Base-by-base conservation (phyloP, 768 basidiomycete genomes). In the Hortiboletus flavorubellus region DNA sequence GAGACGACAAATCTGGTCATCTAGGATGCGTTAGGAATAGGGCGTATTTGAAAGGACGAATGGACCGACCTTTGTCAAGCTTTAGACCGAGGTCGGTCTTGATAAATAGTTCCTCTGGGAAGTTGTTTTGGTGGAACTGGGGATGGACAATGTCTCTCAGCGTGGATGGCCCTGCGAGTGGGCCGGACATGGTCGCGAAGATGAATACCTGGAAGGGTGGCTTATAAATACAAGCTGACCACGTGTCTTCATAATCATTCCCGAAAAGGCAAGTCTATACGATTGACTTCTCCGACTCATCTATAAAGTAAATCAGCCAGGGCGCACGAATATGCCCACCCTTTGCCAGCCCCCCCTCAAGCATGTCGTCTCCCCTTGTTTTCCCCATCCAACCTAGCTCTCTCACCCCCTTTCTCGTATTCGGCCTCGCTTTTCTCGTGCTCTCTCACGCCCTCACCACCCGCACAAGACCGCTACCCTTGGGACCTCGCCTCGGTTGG, bases 71-170 rank as follows among this genome's bases (percentile, higher is more conserved):
- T 80, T 93, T 91, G 74, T 97, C 94, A 34, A 98, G 84, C 71
- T 93, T 95, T 63, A 95, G 73, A 35, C 86, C 85, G 14, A 93
- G 79, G 45, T 94, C 89, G 30, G 78, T 78, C 72, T 98, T 97
- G 64, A 93, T 80, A 67, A 82, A 90, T 4, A 76, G 65, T 68
- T 98, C 95, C 53, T 89, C 85, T 41, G 83, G 76, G 54, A 97
- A 87, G 70, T 91, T 90, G 59, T 93, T 91, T 71, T 98, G 95
- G 72, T 97, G 93, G 68, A 97, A 95, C 66, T 96, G 93, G 2
- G 94, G 94, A 59, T 85, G 73, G 46, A 98, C 79, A 57, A 92
- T 75, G 71, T 92, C 90, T 64, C 76, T 78, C 55, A 86, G 76
- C 16, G 75, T 59, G 42, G 83, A 85, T 16, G 83, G 83, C 8